Conservation (phyloP, 345 rosid species). For the Sonneratia caseolaris region DNA sequence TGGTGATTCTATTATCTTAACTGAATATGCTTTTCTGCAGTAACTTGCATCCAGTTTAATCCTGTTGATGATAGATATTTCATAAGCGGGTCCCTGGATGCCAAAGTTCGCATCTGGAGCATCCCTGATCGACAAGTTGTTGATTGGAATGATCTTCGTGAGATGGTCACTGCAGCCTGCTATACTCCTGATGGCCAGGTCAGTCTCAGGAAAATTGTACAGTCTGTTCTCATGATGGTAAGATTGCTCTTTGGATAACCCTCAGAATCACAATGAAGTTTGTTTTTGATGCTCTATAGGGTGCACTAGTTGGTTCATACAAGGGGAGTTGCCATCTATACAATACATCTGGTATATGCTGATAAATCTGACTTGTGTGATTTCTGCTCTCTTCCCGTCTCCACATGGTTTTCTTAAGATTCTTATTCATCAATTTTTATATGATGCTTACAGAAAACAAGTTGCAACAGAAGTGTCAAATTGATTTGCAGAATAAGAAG, state of each 20-base stretch:
- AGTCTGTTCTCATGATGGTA: neutral
- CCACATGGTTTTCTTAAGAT: neutral
- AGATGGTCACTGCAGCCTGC: slow-evolving; percentile 98
- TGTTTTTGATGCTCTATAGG: slow-evolving; percentile 34
- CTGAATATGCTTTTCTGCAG: slow-evolving; percentile 30
- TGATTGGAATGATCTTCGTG: slow-evolving; percentile 95
- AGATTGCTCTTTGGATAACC: neutral
- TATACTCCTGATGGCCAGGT: slow-evolving; percentile 99
- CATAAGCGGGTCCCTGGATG: slow-evolving; percentile 96
- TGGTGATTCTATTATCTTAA: neutral
- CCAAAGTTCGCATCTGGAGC: slow-evolving; percentile 96
- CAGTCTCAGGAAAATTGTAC: neutral
- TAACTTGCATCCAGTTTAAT: slow-evolving; percentile 98
- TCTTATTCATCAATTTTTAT: neutral
- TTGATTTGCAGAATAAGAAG: slow-evolving; percentile 82
- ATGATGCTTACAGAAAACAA: slow-evolving; percentile 52
- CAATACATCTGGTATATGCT: slow-evolving; percentile 47
- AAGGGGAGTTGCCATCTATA: slow-evolving; percentile 84
- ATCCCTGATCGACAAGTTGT: slow-evolving; percentile 87
- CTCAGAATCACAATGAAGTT: neutral
- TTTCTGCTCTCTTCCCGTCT: neutral
- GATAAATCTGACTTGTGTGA: neutral
- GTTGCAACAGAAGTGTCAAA: slow-evolving; percentile 57
- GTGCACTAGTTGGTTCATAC: slow-evolving; percentile 85
- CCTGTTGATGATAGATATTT: slow-evolving; percentile 93